phyloP scores from a whole-genome alignment of 1,284 basidiomycete genomes.

The Hemileia vastatrix region DNA sequence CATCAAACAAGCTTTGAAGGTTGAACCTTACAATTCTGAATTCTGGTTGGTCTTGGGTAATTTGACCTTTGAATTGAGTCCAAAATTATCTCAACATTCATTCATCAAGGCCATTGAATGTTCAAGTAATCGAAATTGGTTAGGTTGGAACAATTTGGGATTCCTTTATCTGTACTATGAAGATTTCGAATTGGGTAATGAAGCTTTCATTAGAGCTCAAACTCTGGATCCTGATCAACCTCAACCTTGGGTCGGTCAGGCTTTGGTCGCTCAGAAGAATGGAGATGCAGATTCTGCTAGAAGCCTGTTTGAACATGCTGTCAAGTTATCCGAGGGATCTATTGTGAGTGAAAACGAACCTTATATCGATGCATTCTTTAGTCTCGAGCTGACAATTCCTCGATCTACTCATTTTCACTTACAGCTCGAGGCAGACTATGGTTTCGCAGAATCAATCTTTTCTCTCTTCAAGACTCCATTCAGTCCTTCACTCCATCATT shows the following conservation, averaged over 20 bases:
- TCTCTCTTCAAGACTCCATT: neutral
- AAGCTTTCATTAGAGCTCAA: conserved; percentile 78
- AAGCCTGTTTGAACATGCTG: conserved; percentile 71
- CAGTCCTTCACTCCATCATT: conserved; percentile 12
- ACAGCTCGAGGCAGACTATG: conserved; percentile 73
- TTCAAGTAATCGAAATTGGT: conserved; percentile 56
- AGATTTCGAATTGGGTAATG: conserved; percentile 73
- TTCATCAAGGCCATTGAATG: conserved; percentile 83
- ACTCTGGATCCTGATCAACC: conserved; percentile 82
- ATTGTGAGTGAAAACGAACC: conserved; percentile 51
- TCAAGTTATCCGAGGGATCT: conserved; percentile 57
- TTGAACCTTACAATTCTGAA: conserved; percentile 61
- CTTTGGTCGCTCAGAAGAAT: conserved; percentile 62
- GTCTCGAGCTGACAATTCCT: neutral
- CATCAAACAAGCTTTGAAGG: conserved; percentile 64
- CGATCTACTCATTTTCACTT: conserved; percentile 2
- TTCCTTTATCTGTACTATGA: conserved; percentile 74
- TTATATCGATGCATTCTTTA: too few species aligned
- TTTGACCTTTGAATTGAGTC: conserved; percentile 59
- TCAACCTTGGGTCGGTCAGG: conserved; percentile 88
- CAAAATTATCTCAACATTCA: conserved; percentile 75
- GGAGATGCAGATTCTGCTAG: conserved; percentile 58
- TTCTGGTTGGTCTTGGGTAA: conserved; percentile 78
- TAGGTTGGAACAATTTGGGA: conserved; percentile 80
- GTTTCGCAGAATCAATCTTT: conserved; percentile 61